Evolutionary conservation across 352 stramenopile genomes (phyloP).

Genomic region (Phytopythium boreale): DNA sequence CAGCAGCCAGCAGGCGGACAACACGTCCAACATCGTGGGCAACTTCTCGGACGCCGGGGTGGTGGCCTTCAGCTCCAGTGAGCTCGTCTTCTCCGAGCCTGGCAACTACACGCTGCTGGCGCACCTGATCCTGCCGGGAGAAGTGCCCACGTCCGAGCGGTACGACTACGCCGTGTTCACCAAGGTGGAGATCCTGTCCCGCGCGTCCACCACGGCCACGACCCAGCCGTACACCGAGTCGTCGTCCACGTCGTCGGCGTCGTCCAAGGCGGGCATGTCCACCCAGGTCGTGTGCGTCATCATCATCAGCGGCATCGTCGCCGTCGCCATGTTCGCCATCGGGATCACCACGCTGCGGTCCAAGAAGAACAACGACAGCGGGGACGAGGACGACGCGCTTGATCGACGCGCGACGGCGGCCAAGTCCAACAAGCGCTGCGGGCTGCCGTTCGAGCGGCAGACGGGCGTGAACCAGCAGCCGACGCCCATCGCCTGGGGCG

Average conservation of each 20-base stretch:
- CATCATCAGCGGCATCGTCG: constrained; percentile 71
- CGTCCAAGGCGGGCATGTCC: constrained; percentile 37
- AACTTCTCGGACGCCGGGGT: constrained; percentile 51
- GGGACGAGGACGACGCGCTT: constrained; percentile 13
- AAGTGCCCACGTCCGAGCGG: constrained; percentile 29
- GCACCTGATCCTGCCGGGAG: constrained; percentile 59
- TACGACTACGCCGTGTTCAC: constrained; percentile 70
- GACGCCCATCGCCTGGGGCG: constrained; percentile 17
- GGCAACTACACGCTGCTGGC: constrained; percentile 56
- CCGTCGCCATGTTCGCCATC: constrained; percentile 54
- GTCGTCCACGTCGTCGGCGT: constrained; percentile 16
- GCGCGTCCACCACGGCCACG: constrained; percentile 22
- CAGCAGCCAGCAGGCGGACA: constrained; percentile 35
- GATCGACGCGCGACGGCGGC: background rate
- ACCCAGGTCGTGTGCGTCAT: constrained; percentile 61
- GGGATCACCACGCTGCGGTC: constrained; percentile 61
- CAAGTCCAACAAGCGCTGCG: constrained; percentile 30
- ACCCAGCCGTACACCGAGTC: constrained; percentile 31
- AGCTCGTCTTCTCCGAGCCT: constrained; percentile 44
- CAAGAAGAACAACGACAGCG: constrained; percentile 29
- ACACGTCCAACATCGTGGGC: constrained; percentile 42
- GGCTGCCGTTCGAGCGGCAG: constrained; percentile 11
- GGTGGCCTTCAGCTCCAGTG: constrained; percentile 49
- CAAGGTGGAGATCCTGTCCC: constrained; percentile 34
- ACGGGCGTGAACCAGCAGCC: constrained; percentile 12